These are phyloP conservation scores for Eimeria sp. DNA, from an alignment of 169 alveolate species.

Conservation along the genomic window DNA sequence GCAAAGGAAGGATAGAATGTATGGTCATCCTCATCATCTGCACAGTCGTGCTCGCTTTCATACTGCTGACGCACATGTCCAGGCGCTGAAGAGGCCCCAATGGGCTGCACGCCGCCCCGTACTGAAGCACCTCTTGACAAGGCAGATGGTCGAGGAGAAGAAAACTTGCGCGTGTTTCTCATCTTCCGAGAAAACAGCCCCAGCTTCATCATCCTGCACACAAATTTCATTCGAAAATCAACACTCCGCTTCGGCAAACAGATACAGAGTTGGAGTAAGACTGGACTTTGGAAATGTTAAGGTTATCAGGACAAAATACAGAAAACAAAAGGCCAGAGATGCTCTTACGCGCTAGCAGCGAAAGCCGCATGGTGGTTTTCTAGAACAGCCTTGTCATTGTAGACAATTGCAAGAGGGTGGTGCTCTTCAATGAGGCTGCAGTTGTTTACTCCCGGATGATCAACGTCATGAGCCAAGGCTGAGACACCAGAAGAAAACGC, in stretches of 20 bases:
- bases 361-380: conserved; percentile 91
- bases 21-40: conserved; percentile 18
- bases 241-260: neutral
- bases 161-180: neutral
- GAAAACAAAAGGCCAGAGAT: neutral
- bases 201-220: conserved; percentile 57
- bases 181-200: conserved; percentile 49
- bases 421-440: conserved; percentile 83
- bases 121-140: neutral
- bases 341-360: conserved; percentile 77
- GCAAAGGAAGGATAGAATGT: conserved; percentile 48
- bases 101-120: neutral
- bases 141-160: neutral
- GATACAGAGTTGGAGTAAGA: neutral
- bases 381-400: conserved; percentile 89
- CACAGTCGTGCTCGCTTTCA: neutral
- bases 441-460: conserved; percentile 92
- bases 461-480: conserved; percentile 92
- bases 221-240: neutral
- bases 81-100: neutral
- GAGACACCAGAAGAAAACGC: conserved; percentile 58
- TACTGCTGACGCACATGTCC: neutral
- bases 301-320: neutral
- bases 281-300: neutral
- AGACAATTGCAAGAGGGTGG: conserved; percentile 87